Evolutionary conservation across 2,329 filamentous ascomycete genomes (phyloP).

Genomic region (Clarireedia paspali): DNA sequence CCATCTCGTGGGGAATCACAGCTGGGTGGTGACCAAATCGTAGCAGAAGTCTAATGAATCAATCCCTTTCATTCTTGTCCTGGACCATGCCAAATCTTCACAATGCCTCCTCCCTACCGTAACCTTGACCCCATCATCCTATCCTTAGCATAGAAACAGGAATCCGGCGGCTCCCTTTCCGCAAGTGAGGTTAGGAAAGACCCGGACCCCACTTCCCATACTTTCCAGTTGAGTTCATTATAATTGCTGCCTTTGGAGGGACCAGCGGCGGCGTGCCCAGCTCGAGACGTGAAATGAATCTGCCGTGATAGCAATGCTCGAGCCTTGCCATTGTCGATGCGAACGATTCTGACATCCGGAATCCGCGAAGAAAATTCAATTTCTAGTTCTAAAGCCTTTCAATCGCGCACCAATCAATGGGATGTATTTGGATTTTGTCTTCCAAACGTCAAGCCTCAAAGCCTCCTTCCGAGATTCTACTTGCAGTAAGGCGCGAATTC

Average conservation of each 20-base stretch:
- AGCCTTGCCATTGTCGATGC: background rate
- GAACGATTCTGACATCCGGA: background rate
- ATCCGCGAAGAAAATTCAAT: constrained; percentile 5
- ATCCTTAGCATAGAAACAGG: background rate
- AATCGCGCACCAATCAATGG: background rate
- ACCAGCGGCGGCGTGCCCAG: background rate
- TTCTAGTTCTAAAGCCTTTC: background rate
- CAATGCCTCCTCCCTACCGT: background rate
- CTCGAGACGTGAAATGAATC: background rate
- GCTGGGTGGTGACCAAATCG: background rate
- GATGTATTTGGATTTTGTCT: background rate
- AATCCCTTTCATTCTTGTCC: background rate
- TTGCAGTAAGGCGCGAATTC: background rate
- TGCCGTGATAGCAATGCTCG: background rate
- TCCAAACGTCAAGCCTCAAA: background rate
- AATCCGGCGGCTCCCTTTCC: constrained; percentile 3
- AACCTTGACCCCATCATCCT: background rate
- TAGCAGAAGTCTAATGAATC: background rate
- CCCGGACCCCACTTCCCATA: constrained; percentile 3
- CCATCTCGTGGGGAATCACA: background rate
- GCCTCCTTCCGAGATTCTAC: constrained; percentile 1
- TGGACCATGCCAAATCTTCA: background rate
- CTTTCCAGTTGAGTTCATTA: background rate
- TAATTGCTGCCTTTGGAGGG: background rate
- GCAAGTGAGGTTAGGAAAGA: background rate